Conservation (phyloP, 257 asterid species). For the Paulownia fortunei region DNA sequence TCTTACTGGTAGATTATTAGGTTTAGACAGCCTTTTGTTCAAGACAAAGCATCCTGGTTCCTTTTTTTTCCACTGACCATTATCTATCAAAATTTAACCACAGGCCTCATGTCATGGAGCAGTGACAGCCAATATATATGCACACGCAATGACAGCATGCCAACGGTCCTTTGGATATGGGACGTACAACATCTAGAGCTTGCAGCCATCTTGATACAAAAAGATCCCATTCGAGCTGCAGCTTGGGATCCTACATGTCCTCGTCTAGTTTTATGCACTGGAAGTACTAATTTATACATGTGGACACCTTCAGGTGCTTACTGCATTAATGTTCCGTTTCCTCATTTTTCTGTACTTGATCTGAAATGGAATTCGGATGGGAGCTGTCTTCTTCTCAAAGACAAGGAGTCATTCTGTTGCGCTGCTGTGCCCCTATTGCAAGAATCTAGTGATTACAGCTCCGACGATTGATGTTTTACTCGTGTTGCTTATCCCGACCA, state of each 20-base stretch:
- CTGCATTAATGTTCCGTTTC: constrained; percentile 81
- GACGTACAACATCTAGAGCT: constrained; percentile 88
- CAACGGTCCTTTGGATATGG: constrained; percentile 97
- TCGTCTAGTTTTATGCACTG: constrained; percentile 86
- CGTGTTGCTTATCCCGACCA: background rate
- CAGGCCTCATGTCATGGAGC: constrained; percentile 98
- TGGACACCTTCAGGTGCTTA: constrained; percentile 98
- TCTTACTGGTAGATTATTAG: background rate
- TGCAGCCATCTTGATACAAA: constrained; percentile 85
- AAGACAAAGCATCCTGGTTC: background rate
- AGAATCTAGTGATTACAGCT: constrained; percentile 90
- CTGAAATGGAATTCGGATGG: constrained; percentile 90
- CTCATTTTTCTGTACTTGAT: constrained; percentile 67
- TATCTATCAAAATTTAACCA: constrained; percentile 27
- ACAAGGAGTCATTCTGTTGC: constrained; percentile 90
- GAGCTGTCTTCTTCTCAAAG: constrained; percentile 84
- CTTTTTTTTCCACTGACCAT: background rate
- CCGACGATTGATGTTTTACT: constrained; percentile 60
- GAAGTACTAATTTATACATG: constrained; percentile 83
- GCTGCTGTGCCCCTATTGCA: constrained; percentile 82
- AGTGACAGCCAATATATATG: constrained; percentile 80
- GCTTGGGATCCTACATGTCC: constrained; percentile 92
- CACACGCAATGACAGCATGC: constrained; percentile 96
- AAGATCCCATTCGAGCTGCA: constrained; percentile 90
- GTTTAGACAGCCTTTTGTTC: background rate